These are phyloP conservation scores for Globisporangium apiculatum DNA, from an alignment of 352 stramenopile species.

Conservation along the genomic window DNA sequence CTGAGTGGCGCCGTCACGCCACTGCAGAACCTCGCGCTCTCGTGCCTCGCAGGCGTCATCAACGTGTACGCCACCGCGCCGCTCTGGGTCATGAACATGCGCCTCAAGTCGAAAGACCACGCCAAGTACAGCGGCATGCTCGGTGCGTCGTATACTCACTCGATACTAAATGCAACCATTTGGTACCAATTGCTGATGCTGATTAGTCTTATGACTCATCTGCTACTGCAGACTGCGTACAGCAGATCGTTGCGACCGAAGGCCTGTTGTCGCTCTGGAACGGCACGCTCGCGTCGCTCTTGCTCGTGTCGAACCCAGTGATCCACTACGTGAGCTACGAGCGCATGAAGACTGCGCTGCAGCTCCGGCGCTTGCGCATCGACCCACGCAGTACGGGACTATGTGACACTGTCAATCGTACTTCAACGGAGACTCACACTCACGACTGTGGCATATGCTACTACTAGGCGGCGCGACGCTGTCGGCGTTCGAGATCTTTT, in stretches of 20 bases:
- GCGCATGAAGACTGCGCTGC: conserved; percentile 77
- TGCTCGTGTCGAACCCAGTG: conserved; percentile 93
- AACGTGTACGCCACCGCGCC: conserved; percentile 82
- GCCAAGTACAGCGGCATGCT: conserved; percentile 49
- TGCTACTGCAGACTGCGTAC: conserved; percentile 25
- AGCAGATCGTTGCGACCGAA: conserved; percentile 58
- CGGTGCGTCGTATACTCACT: conserved; percentile 12
- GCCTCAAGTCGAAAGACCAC: conserved; percentile 84
- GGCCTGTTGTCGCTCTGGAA: conserved; percentile 88
- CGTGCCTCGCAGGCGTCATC: conserved; percentile 79
- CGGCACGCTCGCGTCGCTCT: conserved; percentile 85
- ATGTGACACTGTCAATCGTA: no score
- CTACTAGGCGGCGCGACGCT: conserved; percentile 22
- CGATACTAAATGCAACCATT: no score
- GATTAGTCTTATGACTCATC: no score
- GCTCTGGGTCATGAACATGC: conserved; percentile 92
- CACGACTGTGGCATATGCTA: neutral
- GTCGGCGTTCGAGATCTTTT: conserved; percentile 83
- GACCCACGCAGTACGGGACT: conserved; percentile 7
- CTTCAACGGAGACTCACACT: neutral
- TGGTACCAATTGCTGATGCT: no score
- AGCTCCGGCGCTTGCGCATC: conserved; percentile 23
- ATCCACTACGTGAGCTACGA: conserved; percentile 96
- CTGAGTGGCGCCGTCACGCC: conserved; percentile 35
- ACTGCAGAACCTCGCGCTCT: conserved; percentile 50